Evolutionary conservation across 441 rosid species (phyloP), one percentile per base, ranked within the genome.

Genomic region (Cnidoscolus chayamansa): DNA sequence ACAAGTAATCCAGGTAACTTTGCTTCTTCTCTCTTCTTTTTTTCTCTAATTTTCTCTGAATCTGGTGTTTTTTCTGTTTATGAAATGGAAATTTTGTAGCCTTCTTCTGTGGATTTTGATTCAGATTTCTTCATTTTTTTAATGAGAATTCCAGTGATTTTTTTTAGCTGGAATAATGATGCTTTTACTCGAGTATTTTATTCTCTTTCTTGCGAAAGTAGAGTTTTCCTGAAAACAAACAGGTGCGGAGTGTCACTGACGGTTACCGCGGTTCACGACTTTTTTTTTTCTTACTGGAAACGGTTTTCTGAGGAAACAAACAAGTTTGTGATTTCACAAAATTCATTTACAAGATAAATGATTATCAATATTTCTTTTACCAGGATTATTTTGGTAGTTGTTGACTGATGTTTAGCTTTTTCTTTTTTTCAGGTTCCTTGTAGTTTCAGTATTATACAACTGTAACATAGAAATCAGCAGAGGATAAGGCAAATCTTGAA

Each of bases 401-500:
- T 65, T 54, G 4, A 31, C 17, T 53, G 11, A 9, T 53, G 4
- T 50, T 32, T 5, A 1, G 11, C 7, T 6, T 17, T 31, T n/a
- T 16, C 48, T 12, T 19, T 65, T 0, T 4, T 48, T 0, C 71
- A 47, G 76, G 75, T 54, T 47, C n/a, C 63, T 56, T 12, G 10
- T 35, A 57, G 57, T 57, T 53, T 40, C 20, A 47, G 71, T 51
- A 15, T 49, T 56, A 56, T 20, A 25, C 17, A 40, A 13, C 20
- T 47, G 45, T 63, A 50, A 47, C 56, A 17, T 19, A 63, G 35
- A 61, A 17, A 59, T 71, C 50, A 62, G 50, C 47, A 53, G 74
- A 40, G 50, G 68, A 55, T 65, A 70, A 45, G 32, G 31, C 74
- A 30, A 37, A 71, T 71, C 37, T 63, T 48, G 1, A 30, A 3